Evolutionary conservation across 331 rosid genomes (phyloP).

Genomic region (Rosa hybrid): DNA sequence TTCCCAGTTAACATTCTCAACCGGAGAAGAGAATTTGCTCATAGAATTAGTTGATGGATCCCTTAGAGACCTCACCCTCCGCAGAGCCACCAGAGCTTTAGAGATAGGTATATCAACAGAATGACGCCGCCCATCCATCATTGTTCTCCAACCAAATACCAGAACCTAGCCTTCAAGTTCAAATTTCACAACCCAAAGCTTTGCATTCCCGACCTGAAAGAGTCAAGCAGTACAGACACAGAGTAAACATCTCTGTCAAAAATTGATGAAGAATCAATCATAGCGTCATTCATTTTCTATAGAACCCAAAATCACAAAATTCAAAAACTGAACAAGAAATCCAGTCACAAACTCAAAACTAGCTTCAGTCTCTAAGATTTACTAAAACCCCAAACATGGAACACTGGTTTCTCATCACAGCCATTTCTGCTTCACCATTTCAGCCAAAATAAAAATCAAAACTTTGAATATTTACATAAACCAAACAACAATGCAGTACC

Average conservation of each 20-base stretch:
- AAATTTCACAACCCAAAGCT: slow-evolving; percentile 18
- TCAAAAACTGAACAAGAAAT: background rate
- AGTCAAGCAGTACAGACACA: slow-evolving; percentile 2
- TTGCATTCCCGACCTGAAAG: slow-evolving; percentile 20
- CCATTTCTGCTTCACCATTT: slow-evolving; percentile 11
- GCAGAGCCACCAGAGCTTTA: slow-evolving; percentile 66
- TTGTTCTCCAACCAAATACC: slow-evolving; percentile 18
- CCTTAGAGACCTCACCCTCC: slow-evolving; percentile 89
- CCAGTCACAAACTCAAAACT: background rate
- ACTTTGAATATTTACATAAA: slow-evolving; percentile 3
- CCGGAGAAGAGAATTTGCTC: slow-evolving; percentile 58
- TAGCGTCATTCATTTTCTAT: background rate
- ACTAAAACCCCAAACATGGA: background rate
- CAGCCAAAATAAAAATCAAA: background rate
- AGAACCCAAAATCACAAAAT: background rate
- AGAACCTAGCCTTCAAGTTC: background rate
- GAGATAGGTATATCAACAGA: slow-evolving; percentile 89
- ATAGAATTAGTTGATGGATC: slow-evolving; percentile 81
- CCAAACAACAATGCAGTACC: slow-evolving; percentile 26
- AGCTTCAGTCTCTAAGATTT: background rate
- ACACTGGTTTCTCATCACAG: background rate
- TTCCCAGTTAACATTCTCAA: slow-evolving; percentile 73
- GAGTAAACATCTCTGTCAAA: background rate
- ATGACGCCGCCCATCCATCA: slow-evolving; percentile 85
- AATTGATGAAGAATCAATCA: background rate